These are phyloP conservation scores for Penicillium subrubescens DNA, from an alignment of 495 filamentous ascomycete genomes.

Conservation along the genomic window DNA sequence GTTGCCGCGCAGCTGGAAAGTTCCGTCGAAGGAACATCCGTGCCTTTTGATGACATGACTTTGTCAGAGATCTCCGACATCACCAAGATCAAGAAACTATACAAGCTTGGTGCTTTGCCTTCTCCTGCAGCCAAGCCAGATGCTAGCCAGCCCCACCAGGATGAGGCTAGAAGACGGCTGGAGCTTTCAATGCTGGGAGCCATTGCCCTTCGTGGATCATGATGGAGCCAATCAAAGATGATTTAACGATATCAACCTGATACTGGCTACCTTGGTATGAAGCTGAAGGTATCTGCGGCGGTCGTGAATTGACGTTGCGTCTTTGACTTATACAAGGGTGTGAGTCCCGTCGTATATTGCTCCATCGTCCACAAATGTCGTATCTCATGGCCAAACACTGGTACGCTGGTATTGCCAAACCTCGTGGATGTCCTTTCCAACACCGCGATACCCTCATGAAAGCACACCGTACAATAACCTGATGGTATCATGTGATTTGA, in stretches of 20 bases:
- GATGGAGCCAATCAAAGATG: constrained; percentile 19
- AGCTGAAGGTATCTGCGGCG: not conserved
- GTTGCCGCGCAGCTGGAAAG: constrained; percentile 63
- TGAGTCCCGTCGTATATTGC: not conserved
- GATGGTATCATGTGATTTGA: not conserved
- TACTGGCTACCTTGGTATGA: not conserved
- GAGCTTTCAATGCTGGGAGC: constrained; percentile 66
- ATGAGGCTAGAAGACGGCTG: constrained; percentile 49
- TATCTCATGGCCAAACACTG: not conserved
- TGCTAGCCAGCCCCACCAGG: constrained; percentile 19
- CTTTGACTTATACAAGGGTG: not conserved
- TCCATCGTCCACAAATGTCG: not conserved
- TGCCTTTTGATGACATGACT: constrained; percentile 64
- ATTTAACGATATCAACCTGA: not conserved
- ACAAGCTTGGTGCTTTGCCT: constrained; percentile 67
- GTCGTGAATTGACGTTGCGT: not conserved
- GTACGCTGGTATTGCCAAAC: not conserved
- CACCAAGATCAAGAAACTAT: constrained; percentile 74
- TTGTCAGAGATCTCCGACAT: constrained; percentile 63
- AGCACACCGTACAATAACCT: not conserved
- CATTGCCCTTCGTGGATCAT: constrained; percentile 71
- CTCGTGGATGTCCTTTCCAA: not conserved
- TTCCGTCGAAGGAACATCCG: constrained; percentile 62
- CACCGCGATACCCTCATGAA: not conserved
- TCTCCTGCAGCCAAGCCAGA: constrained; percentile 31